These are phyloP conservation scores for Podila clonocystis DNA, from an alignment of 192 early-diverging fungal genomes.

Conservation along the genomic window DNA sequence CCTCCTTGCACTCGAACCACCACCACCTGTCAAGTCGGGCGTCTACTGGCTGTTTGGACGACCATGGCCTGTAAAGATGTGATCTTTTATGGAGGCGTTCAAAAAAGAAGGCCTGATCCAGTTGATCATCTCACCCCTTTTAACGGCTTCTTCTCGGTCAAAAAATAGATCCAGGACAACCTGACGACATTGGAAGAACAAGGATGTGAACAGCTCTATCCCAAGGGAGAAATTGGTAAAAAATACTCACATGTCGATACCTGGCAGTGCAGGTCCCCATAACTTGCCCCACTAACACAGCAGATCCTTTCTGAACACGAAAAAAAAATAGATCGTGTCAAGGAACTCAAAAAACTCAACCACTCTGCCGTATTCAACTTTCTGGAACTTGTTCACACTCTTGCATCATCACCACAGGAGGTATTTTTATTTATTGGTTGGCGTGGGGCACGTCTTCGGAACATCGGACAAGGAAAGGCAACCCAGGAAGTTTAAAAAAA, in stretches of 20 bases:
- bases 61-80: constrained; percentile 67
- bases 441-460: too few relatives aligned
- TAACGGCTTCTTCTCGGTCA: background rate
- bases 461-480: too few relatives aligned
- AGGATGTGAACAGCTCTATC: constrained; percentile 73
- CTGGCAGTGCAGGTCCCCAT: background rate
- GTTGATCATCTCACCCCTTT: background rate
- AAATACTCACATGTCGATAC: background rate
- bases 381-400: constrained; percentile 72
- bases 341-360: constrained; percentile 73
- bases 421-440: constrained; percentile 24
- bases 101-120: too few relatives aligned
- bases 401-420: constrained; percentile 60
- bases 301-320: background rate
- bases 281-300: background rate
- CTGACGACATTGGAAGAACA: constrained; percentile 68
- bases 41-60: constrained; percentile 73
- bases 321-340: constrained; percentile 63
- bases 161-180: constrained; percentile 58
- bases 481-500: background rate
- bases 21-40: constrained; percentile 60
- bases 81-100: background rate
- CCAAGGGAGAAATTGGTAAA: constrained; percentile 59
- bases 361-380: constrained; percentile 72
- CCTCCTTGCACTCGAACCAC: constrained; percentile 64